Evolutionary conservation across 495 filamentous ascomycete genomes (phyloP), one percentile per base, ranked within the genome.

Genomic region (Aspergillus bridgeri): DNA sequence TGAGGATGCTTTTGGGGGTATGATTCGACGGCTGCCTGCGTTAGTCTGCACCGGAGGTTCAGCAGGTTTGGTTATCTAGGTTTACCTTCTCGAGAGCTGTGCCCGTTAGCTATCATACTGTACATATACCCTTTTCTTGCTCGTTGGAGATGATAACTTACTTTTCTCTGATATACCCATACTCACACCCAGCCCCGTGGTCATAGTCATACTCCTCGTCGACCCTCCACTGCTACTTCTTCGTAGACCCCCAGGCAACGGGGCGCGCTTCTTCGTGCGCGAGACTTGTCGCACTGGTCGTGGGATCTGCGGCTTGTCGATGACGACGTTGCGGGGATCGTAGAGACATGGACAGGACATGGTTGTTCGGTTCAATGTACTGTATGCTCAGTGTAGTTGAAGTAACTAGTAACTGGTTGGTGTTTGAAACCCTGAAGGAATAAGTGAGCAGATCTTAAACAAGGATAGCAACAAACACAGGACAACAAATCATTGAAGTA

Each of bases 231-330:
- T 38, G 4, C 33, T 13, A 4, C 33, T 38, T 38, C 33, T 9
- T 11, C 56, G 53, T 29, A 63, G 15, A 3, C 52, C 51, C 45
- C 52, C 29, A 3, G 61, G 61, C 21, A 63, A 27, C 9, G 53
- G 49, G 22, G 56, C 52, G 15, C 61, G 61, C 0, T 43, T 44
- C 42, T 23, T 13, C 15, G 15, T 21, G 27, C 46, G 21, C 23
- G 44, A 47, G 33, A 42, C 29, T 13, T 49, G 49, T 18, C 57
- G 61, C 17, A 63, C 61, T 9, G 57, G 47, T 13, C 61, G 61
- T 27, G 61, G 61, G 1, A 53, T 57, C 9, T 63, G 53, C n/a
- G 57, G 53, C 11, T 47, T 49, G 42, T 63, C 57, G 42, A 60
- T 55, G 5, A 48, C 29, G n/a, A 56, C 25, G 53, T 60, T 50